Base-by-base conservation (phyloP, 495 filamentous ascomycete genomes). In the Penicillium ochrochloron region DNA sequence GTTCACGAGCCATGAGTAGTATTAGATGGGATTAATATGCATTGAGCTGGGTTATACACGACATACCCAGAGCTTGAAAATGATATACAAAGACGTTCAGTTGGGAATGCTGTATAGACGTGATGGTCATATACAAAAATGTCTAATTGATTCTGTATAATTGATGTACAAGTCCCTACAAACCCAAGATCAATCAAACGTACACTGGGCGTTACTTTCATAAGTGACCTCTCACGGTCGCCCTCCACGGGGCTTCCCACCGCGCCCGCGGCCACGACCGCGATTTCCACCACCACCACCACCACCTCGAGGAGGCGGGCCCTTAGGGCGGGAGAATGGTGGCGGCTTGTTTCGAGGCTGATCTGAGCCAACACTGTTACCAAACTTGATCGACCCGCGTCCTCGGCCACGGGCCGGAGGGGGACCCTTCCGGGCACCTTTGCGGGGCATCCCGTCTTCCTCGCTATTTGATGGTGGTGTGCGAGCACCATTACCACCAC, bases 371-470 rank as follows among this genome's bases (percentile, higher is more conserved):
- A 21, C 54, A 2, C 57, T 27, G 44, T 63, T 66, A 35, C 66
- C 53, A 67, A 76, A 66, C 65, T 72, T 72, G 50, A 79, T 79
- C 25, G 69, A 67, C 15, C 66, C 67, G 31, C 72, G 69, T 42
- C 66, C 71, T 51, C 62, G 62, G 27, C 66, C 68, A 27, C 71
- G 54, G n/a, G 54, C 66, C 35, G 65, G 46, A 25, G 73, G 69
- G 17, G 55, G 66, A 5, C 64, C 64, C 6, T 66, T 68, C 29
- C 59, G 65, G 17, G 65, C 69, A 50, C 65, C 67, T 17, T 70
- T 68, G 6, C 61, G 65, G 34, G 60, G 35, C n/a, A 63, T 51
- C 53, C 57, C 62, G n/a, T 65, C 63, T 15, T 70, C 65, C 11
- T 69, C 63, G 17, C 62, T 65, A 25, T 52, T 57, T 10, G 65